phyloP scores from a whole-genome alignment of 139 green algal genomes.

The Chlorella vulgaris region DNA sequence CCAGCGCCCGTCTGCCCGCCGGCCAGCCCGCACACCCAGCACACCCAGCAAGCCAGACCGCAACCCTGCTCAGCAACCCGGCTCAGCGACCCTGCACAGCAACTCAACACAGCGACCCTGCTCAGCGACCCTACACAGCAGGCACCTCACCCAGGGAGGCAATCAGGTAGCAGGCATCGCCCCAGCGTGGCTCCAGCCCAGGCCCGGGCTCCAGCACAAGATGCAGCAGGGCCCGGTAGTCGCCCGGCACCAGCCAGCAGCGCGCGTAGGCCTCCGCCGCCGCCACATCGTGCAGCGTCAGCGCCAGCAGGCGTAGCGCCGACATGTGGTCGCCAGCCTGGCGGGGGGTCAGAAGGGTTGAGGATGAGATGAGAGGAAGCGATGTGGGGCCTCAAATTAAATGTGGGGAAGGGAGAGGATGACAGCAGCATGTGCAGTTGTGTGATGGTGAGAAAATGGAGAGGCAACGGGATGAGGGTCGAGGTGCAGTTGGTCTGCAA shows the following conservation, averaged over 20 bases:
- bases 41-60: no score
- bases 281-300: conserved; percentile 62
- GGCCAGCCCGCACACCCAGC: no score
- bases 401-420: neutral
- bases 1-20: no score
- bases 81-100: neutral
- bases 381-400: neutral
- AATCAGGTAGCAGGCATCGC: conserved; percentile 59
- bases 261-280: conserved; percentile 71
- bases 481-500: no score
- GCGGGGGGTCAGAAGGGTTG: neutral
- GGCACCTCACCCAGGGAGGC: conserved; percentile 35
- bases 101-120: neutral
- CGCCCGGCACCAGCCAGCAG: conserved; percentile 25
- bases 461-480: no score
- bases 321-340: conserved; percentile 61
- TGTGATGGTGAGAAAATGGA: no score
- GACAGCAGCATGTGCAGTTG: neutral
- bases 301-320: conserved; percentile 70
- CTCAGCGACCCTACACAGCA: neutral
- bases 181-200: conserved; percentile 57
- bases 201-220: conserved; percentile 70
- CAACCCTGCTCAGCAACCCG: no score
- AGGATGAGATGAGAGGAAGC: neutral
- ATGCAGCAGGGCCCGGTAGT: conserved; percentile 57